Evolutionary conservation across 768 basidiomycete genomes (phyloP).

Genomic region (Agaricus subrufescens): DNA sequence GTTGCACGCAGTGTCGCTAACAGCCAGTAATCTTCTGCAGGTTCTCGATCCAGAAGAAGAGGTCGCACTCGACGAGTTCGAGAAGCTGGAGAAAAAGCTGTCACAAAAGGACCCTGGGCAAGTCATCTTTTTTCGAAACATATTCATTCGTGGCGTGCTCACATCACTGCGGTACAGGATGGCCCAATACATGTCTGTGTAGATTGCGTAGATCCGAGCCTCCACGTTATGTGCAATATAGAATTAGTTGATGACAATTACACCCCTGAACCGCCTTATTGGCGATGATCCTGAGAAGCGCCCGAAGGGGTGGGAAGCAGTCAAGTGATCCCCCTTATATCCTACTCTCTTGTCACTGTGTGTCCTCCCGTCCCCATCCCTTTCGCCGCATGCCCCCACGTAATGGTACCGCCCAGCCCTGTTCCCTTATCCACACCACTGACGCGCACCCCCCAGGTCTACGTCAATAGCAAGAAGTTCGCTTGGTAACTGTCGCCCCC

Average conservation of each 20-base stretch:
- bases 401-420: conserved; percentile 9
- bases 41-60: conserved; percentile 87
- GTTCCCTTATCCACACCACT: not conserved
- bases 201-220: conserved; percentile 11
- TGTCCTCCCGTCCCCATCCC: not conserved
- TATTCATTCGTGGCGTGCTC: not conserved
- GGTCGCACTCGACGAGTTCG: conserved; percentile 83
- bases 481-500: conserved; percentile 52
- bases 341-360: conserved; percentile 3
- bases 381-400: not conserved
- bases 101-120: conserved; percentile 43
- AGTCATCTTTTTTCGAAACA: conserved; percentile 7
- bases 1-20: not conserved
- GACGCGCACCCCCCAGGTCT: conserved; percentile 40
- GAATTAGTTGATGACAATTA: too few relatives aligned
- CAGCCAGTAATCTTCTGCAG: conserved; percentile 31
- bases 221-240: not conserved
- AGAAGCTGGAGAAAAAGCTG: conserved; percentile 77
- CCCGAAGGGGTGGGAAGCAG: not conserved
- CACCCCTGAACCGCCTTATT: too few relatives aligned
- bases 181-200: conserved; percentile 82
- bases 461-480: conserved; percentile 69
- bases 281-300: too few relatives aligned
- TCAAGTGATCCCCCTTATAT: not conserved
- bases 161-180: conserved; percentile 39